A percentile compares a stretch with the other conserved stretches of the same genome.
phyloP scores from a whole-genome alignment of 257 asterid species.

The Mitragyna speciosa region DNA sequence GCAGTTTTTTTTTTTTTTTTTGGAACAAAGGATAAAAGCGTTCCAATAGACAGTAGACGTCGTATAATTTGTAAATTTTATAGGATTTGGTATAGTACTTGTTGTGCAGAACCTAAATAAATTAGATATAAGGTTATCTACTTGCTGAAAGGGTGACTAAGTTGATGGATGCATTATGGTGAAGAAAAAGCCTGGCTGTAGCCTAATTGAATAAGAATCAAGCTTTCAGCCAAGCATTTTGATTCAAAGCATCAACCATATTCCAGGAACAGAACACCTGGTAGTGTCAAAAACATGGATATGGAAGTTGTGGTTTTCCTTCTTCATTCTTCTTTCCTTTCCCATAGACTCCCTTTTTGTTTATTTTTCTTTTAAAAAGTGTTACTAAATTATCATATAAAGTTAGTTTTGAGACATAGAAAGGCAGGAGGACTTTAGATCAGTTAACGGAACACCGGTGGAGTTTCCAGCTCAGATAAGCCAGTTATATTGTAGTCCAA shows the following conservation, averaged over 20 bases:
- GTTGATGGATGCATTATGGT: slow-evolving; percentile 17
- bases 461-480: not conserved
- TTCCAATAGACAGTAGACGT: no score
- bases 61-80: no score
- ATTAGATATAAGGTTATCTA: no score
- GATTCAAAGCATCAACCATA: slow-evolving; percentile 7
- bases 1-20: no score
- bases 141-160: no score
- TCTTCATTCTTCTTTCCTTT: not conserved
- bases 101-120: no score
- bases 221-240: slow-evolving; percentile 13
- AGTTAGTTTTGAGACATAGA: not conserved
- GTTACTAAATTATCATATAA: not conserved
- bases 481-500: not conserved
- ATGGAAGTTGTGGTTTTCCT: not conserved
- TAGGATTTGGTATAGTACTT: no score
- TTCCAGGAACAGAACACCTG: not conserved
- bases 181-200: slow-evolving; percentile 58
- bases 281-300: not conserved
- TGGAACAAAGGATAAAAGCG: no score
- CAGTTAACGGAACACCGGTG: not conserved
- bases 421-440: not conserved
- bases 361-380: no score
- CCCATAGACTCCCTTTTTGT: no score
- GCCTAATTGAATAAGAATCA: slow-evolving; percentile 37